Evolutionary conservation across 768 basidiomycete species (phyloP).

Genomic region (Cystofilobasidium bisporidii): DNA sequence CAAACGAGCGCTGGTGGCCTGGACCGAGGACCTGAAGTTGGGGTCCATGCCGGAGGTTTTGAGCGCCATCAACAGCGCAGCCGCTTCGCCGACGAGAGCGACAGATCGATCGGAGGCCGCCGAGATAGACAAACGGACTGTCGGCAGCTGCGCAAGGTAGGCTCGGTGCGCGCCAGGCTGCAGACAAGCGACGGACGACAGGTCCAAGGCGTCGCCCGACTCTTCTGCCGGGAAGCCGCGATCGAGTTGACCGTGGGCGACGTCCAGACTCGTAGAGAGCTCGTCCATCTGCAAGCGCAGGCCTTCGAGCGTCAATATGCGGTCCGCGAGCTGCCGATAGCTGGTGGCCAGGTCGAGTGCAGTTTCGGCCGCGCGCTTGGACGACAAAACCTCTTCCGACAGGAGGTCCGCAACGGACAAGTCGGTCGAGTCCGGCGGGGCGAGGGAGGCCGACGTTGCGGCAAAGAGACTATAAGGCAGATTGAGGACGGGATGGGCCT

Average conservation of each 20-base stretch:
- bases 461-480: background rate
- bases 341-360: background rate
- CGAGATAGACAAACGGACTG: background rate
- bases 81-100: background rate
- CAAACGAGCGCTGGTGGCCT: conserved; percentile 5
- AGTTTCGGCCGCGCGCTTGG: background rate
- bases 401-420: background rate
- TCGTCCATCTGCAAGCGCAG: background rate
- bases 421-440: background rate
- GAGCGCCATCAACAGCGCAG: conserved; percentile 16
- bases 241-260: background rate
- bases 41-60: conserved; percentile 11
- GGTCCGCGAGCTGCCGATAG: conserved; percentile 8
- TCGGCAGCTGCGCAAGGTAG: conserved; percentile 9
- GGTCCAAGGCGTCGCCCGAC: background rate
- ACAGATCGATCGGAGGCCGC: background rate
- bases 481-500: background rate
- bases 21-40: conserved; percentile 3
- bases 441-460: background rate
- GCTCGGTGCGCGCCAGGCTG: background rate
- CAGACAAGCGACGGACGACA: conserved; percentile 7
- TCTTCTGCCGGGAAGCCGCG: background rate
- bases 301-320: background rate
- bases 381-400: background rate
- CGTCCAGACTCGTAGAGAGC: background rate